Evolutionary conservation across 2,329 filamentous ascomycete species (phyloP).

Genomic region (Colletotrichum noveboracense): DNA sequence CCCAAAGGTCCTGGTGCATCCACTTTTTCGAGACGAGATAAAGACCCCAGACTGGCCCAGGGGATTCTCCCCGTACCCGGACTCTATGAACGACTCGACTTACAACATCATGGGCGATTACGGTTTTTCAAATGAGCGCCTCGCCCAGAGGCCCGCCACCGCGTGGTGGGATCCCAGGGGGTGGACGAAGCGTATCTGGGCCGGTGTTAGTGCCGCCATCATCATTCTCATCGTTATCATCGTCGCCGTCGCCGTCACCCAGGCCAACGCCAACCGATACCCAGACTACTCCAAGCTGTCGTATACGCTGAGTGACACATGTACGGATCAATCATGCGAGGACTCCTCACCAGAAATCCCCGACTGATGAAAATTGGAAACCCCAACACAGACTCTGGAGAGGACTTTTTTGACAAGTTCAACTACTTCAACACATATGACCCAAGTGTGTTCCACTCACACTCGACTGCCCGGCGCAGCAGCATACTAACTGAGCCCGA

Average conservation of each 20-base stretch:
- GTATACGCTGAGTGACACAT: slow-evolving; percentile 55
- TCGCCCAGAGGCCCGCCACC: neutral
- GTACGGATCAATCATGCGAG: slow-evolving; percentile 35
- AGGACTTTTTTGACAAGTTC: slow-evolving; percentile 60
- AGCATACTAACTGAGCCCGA: neutral
- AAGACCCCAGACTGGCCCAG: slow-evolving; percentile 19
- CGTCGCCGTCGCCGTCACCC: slow-evolving; percentile 49
- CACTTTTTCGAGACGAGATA: slow-evolving; percentile 19
- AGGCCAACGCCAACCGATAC: slow-evolving; percentile 46
- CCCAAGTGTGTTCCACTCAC: slow-evolving; percentile 39
- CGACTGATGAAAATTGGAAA: slow-evolving; percentile 1
- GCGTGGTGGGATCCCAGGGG: slow-evolving; percentile 49
- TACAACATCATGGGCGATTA: slow-evolving; percentile 11
- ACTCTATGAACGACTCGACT: slow-evolving; percentile 5
- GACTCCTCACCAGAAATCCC: neutral
- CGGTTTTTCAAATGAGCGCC: slow-evolving; percentile 1
- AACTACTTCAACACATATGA: slow-evolving; percentile 57
- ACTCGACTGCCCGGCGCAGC: slow-evolving; percentile 3
- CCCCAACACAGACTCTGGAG: slow-evolving; percentile 46
- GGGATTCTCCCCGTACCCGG: slow-evolving; percentile 7
- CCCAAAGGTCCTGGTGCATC: slow-evolving; percentile 16
- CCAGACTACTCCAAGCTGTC: slow-evolving; percentile 52
- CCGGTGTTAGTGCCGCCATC: slow-evolving; percentile 42
- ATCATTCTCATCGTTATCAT: slow-evolving; percentile 54
- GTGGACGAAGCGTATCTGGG: slow-evolving; percentile 60